Base-by-base conservation (phyloP, 164 flowering plant genomes). In the Cinnamomum micranthum region DNA sequence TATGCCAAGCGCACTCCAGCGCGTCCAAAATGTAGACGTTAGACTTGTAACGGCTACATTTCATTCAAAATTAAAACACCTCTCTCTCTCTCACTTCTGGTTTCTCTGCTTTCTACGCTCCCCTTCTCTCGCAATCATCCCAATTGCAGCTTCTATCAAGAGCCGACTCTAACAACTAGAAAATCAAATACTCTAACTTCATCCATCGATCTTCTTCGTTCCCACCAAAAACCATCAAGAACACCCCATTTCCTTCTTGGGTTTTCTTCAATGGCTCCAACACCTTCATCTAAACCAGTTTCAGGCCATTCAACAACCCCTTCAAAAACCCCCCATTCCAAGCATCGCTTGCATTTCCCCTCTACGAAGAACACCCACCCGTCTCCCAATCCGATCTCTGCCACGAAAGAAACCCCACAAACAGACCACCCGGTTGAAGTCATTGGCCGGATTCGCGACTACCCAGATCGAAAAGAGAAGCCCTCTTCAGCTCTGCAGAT, bases 371-470 rank as follows among this genome's bases (percentile, higher is more conserved):
- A 58, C 73, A 64, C 83, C 51, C 78, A 84, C 72, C 88, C 89
- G 6, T 82, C 93, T 28, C 90, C 87, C 2, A 84, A 84, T 68
- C 47, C 47, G 10, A 41, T 6, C 47, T 41, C 47, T 41, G 11
- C 10, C 47, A 65, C 76, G 59, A 84, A 77, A 81, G 90, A 87
- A 74, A 68, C 79, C 75, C 75, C 76, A 1, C 76, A 82, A 1
- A 62, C 86, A 0, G 97, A 93, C 19, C 99, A 95, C 84, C 99
- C 99, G 0, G 88, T 95, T 6, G 99, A 95, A 78, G 99, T 95
- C 5, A 74, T 95, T 11, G 90, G 92, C 33, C 81, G 98, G 22
- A 88, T 95, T 11, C 87, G 99, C 0, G 89, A 95, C 74, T 74
- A 85, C 78, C 88, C 90, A 0, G 90, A 92, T 25, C 84, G 81